Percentiles rank a stretch among this genome's conserved stretches.
Evolutionary conservation across 495 filamentous ascomycete species (phyloP).

Genomic region (Diplogelasinospora grovesii): DNA sequence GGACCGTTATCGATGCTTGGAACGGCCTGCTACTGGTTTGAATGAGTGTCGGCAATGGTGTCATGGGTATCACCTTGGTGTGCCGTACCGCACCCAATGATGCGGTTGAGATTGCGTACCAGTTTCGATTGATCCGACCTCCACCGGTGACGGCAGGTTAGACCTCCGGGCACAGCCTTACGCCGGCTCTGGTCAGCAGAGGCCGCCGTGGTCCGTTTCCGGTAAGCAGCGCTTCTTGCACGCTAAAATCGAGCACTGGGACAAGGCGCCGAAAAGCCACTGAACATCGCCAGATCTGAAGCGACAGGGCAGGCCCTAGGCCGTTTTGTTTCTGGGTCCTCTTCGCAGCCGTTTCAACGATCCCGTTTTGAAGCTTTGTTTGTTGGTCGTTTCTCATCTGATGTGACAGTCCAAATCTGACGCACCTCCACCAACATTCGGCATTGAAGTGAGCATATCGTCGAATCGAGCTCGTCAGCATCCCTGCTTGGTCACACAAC

Average conservation of each 20-base stretch:
- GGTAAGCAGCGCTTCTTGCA: slow-evolving; percentile 1
- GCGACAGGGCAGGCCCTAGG: too few species aligned
- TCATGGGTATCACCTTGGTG: not conserved
- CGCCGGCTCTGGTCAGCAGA: slow-evolving; percentile 8
- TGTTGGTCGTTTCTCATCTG: not conserved
- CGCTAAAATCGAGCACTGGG: slow-evolving; percentile 1
- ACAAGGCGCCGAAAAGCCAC: not conserved
- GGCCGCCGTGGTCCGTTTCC: slow-evolving; percentile 15
- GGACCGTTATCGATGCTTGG: slow-evolving; percentile 6
- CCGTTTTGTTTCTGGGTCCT: not conserved
- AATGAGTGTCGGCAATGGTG: not conserved
- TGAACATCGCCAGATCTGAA: too few species aligned
- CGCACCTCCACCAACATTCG: slow-evolving; percentile 2
- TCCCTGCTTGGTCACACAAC: not conserved
- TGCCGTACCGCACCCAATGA: slow-evolving; percentile 17
- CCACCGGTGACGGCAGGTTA: slow-evolving; percentile 1
- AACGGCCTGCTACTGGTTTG: slow-evolving; percentile 6
- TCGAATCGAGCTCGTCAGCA: slow-evolving; percentile 2
- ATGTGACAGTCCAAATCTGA: not conserved
- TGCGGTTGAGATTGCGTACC: not conserved
- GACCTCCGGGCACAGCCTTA: slow-evolving; percentile 10
- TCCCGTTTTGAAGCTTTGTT: slow-evolving; percentile 7
- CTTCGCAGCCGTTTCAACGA: slow-evolving; percentile 5
- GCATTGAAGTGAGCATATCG: not conserved
- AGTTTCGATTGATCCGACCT: slow-evolving; percentile 1